A percentile compares a stretch with the other conserved stretches of the same genome.
These are phyloP conservation scores for Pyrus bretschneideri DNA, from an alignment of 306 rosid genomes.

Conservation along the genomic window DNA sequence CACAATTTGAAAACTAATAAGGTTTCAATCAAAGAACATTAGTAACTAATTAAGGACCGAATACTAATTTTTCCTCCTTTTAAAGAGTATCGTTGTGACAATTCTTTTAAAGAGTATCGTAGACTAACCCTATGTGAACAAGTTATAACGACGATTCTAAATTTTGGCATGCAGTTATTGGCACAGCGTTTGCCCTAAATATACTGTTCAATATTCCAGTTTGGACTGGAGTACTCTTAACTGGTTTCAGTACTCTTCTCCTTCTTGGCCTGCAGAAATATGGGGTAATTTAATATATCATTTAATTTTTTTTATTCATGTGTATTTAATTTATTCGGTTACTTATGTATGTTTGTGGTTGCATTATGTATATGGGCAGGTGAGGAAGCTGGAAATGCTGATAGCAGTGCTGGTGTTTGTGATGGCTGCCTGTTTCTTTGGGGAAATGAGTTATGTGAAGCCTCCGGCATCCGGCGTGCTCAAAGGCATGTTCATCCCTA, in stretches of 20 bases:
- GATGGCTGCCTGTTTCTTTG: constrained; percentile 89
- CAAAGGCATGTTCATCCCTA: constrained; percentile 62
- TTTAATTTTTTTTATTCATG: neutral
- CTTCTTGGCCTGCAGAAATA: constrained; percentile 76
- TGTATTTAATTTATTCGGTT: no score
- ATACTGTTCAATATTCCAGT: constrained; percentile 72
- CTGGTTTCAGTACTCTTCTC: constrained; percentile 73
- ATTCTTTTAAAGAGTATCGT: no score
- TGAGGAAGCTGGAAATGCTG: constrained; percentile 66
- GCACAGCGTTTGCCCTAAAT: constrained; percentile 82
- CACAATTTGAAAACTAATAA: no score
- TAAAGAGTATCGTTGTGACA: no score
- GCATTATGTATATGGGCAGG: constrained; percentile 18
- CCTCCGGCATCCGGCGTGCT: constrained; percentile 45
- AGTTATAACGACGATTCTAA: neutral
- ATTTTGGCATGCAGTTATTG: constrained; percentile 52
- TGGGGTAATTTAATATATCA: constrained; percentile 36
- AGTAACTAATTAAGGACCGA: no score
- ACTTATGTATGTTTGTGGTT: neutral
- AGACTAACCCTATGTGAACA: neutral
- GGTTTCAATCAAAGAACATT: no score
- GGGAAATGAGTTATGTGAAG: constrained; percentile 71
- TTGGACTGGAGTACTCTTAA: constrained; percentile 72
- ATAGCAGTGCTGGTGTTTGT: constrained; percentile 49
- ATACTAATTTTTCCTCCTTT: no score